Conservation (phyloP, 306 rosid species). For the Cicer bijugum region DNA sequence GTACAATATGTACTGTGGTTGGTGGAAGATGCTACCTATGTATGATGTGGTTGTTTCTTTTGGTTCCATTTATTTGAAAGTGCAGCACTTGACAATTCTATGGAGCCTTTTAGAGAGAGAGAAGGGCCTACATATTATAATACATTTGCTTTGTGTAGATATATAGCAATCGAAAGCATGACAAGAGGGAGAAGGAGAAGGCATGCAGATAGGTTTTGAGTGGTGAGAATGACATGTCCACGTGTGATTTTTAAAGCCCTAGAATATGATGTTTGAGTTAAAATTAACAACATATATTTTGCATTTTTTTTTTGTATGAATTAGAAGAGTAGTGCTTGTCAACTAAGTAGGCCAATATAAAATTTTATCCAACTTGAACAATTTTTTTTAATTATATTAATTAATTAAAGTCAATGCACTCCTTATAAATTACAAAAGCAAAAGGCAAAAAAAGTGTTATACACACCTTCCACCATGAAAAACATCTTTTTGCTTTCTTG, state of each 20-base stretch:
- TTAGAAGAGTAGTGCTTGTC: conserved; percentile 58
- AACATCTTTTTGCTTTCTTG: conserved; percentile 47
- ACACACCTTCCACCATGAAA: conserved; percentile 50
- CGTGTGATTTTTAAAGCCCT: conserved; percentile 72
- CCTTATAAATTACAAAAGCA: conserved; percentile 50
- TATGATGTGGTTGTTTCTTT: conserved; percentile 55
- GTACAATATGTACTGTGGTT: conserved; percentile 36
- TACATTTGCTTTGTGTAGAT: background rate
- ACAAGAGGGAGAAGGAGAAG: conserved; percentile 47
- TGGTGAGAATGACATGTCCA: conserved; percentile 73
- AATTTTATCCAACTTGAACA: conserved; percentile 51
- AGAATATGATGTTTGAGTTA: conserved; percentile 57
- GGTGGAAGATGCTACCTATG: conserved; percentile 44
- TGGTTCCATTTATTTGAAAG: conserved; percentile 49
- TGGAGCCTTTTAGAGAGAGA: conserved; percentile 50
- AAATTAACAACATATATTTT: conserved; percentile 47
- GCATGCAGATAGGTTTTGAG: conserved; percentile 62
- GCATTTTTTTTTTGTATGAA: conserved; percentile 52
- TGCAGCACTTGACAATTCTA: conserved; percentile 64
- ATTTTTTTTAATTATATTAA: conserved; percentile 38
- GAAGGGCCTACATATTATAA: conserved; percentile 53
- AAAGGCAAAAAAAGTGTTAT: conserved; percentile 32
- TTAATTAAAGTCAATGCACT: conserved; percentile 66
- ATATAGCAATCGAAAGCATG: conserved; percentile 56
- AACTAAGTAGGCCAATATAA: conserved; percentile 61